phyloP scores from a whole-genome alignment of 306 rosid species.

The Gleditsia sinensis region DNA sequence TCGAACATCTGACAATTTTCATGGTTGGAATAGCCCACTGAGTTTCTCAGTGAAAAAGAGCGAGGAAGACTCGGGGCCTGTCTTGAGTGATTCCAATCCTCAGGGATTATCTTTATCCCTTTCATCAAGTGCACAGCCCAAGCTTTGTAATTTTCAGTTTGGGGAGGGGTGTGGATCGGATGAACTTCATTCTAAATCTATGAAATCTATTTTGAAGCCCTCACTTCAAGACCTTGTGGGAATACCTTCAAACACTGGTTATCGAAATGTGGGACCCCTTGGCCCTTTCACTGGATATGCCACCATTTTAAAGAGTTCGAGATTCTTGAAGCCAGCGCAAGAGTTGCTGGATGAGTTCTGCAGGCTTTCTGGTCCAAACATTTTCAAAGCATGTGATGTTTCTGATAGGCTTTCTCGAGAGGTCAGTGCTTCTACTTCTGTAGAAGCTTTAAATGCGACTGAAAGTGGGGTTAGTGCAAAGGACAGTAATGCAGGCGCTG shows the following conservation, averaged over 20 bases:
- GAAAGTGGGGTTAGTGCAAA: constrained; percentile 40
- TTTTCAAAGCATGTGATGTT: constrained; percentile 29
- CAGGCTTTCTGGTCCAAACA: constrained; percentile 33
- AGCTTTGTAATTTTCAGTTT: constrained; percentile 43
- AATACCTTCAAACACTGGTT: constrained; percentile 37
- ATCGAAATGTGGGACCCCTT: constrained; percentile 74
- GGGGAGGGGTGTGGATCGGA: constrained; percentile 43
- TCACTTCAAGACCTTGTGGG: constrained; percentile 62
- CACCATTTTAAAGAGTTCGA: constrained; percentile 78
- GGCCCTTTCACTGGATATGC: constrained; percentile 98
- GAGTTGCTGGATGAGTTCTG: constrained; percentile 70
- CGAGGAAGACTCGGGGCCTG: constrained; percentile 37
- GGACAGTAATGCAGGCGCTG: constrained; percentile 48
- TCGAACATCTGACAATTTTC: constrained; percentile 31
- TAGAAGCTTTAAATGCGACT: constrained; percentile 36
- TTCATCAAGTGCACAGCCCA: constrained; percentile 63
- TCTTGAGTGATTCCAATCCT: constrained; percentile 51
- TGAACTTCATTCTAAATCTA: constrained; percentile 33
- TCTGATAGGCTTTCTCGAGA: constrained; percentile 46
- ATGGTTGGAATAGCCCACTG: constrained; percentile 29
- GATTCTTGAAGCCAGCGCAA: constrained; percentile 75
- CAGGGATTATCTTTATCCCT: constrained; percentile 85
- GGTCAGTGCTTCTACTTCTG: constrained; percentile 43
- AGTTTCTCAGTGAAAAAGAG: constrained; percentile 32
- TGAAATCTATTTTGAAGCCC: constrained; percentile 42